Conservation (phyloP, 225 moss, liverwort and hornwort genomes). For the Climacium dendroides region DNA sequence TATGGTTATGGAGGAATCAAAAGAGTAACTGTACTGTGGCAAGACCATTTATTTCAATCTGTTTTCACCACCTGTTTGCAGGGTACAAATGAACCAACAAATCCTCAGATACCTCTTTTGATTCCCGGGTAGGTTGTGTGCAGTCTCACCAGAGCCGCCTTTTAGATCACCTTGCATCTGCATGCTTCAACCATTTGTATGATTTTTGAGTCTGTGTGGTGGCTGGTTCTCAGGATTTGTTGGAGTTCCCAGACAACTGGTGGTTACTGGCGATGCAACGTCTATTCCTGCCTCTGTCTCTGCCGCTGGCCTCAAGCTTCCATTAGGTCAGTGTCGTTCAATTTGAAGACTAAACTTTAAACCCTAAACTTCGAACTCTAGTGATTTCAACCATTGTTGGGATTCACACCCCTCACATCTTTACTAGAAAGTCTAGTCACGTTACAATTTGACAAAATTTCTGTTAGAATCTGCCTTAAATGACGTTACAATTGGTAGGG, state of each 20-base stretch:
- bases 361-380: neutral
- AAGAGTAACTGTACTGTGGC: neutral
- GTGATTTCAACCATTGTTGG: neutral
- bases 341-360: neutral
- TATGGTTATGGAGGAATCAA: neutral
- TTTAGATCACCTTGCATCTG: neutral
- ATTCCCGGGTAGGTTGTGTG: conserved; percentile 28
- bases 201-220: neutral
- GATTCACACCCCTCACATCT: neutral
- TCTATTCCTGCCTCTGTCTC: conserved; percentile 41
- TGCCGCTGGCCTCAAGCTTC: conserved; percentile 36
- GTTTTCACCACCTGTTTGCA: conserved; percentile 31
- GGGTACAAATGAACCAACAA: conserved; percentile 28
- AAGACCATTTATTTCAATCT: conserved; percentile 19
- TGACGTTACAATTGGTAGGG: neutral
- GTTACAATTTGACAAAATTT: too few relatives aligned
- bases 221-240: conserved; percentile 19
- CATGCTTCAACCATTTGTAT: neutral
- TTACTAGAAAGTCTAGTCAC: neutral
- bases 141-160: conserved; percentile 6
- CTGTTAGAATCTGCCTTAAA: neutral
- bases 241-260: conserved; percentile 36
- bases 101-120: neutral
- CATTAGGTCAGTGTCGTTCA: conserved; percentile 16
- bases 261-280: conserved; percentile 35